Percentiles rank a stretch among this genome's conserved stretches.
These are phyloP conservation scores for Leersia perrieri DNA, from an alignment of 176 grass and related monocot genomes.

Conservation along the genomic window DNA sequence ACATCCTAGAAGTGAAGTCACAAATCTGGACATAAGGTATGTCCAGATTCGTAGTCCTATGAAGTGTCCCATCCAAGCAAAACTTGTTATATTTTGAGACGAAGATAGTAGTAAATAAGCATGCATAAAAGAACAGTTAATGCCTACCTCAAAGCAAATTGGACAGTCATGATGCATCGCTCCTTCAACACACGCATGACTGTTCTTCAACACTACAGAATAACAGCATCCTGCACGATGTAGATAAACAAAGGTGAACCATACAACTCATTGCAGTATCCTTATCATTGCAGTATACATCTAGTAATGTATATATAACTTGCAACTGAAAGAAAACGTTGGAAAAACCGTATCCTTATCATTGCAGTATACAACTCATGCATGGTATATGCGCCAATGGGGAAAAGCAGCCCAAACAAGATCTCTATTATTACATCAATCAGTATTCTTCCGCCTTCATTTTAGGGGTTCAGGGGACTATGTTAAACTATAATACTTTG, in stretches of 20 bases:
- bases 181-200: conserved; percentile 88
- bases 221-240: conserved; percentile 79
- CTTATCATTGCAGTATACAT: background rate
- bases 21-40: no score
- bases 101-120: no score
- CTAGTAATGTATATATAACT: background rate
- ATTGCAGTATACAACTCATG: background rate
- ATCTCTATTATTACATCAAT: background rate
- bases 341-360: background rate
- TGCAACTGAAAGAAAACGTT: background rate
- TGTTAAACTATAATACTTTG: background rate
- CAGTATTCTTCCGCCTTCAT: background rate
- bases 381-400: background rate
- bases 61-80: no score
- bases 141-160: conserved; percentile 88
- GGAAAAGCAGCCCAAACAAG: background rate
- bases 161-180: conserved; percentile 99
- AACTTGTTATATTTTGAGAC: no score
- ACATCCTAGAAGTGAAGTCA: no score
- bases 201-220: conserved; percentile 65
- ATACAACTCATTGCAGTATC: no score
- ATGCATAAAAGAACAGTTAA: background rate
- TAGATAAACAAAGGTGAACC: conserved; percentile 3
- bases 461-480: background rate
- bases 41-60: no score